These are phyloP conservation scores for Viola pubescens DNA, from an alignment of 441 rosid genomes.

Conservation along the genomic window DNA sequence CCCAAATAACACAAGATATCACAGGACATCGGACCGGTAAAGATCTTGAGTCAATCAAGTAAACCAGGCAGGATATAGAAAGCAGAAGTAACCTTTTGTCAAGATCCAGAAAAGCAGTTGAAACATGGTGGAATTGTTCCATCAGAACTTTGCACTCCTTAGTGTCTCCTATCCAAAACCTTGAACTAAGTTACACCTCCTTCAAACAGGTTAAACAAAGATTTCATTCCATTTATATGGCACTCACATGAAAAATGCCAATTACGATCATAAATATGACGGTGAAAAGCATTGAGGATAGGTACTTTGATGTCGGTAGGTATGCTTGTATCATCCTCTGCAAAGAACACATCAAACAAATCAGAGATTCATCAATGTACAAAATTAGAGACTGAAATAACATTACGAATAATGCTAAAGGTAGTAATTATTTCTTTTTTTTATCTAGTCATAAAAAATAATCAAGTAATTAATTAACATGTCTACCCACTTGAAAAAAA, in stretches of 20 bases:
- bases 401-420: too few species aligned
- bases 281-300: slow-evolving; percentile 64
- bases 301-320: slow-evolving; percentile 82
- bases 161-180: slow-evolving; percentile 55
- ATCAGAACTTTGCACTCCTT: slow-evolving; percentile 84
- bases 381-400: too few species aligned
- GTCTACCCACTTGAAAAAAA: too few species aligned
- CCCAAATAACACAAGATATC: not conserved
- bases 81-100: slow-evolving; percentile 51
- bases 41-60: slow-evolving; percentile 4
- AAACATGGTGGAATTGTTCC: slow-evolving; percentile 86
- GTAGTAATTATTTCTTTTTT: too few species aligned
- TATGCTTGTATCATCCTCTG: slow-evolving; percentile 99
- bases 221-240: too few species aligned
- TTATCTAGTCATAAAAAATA: too few species aligned
- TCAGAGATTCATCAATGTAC: too few species aligned
- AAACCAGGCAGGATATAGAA: slow-evolving; percentile 4
- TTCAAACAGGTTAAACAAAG: not conserved
- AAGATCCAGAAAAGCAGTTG: slow-evolving; percentile 84
- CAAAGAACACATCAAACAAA: slow-evolving; percentile 7
- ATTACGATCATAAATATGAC: slow-evolving; percentile 57
- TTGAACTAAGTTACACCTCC: not conserved
- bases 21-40: too few species aligned
- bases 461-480: too few species aligned
- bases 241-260: slow-evolving; percentile 94